A percentile compares a stretch with the other conserved stretches of the same genome.
Evolutionary conservation across 768 basidiomycete genomes (phyloP).

Genomic region (Neoboletus magnificus): DNA sequence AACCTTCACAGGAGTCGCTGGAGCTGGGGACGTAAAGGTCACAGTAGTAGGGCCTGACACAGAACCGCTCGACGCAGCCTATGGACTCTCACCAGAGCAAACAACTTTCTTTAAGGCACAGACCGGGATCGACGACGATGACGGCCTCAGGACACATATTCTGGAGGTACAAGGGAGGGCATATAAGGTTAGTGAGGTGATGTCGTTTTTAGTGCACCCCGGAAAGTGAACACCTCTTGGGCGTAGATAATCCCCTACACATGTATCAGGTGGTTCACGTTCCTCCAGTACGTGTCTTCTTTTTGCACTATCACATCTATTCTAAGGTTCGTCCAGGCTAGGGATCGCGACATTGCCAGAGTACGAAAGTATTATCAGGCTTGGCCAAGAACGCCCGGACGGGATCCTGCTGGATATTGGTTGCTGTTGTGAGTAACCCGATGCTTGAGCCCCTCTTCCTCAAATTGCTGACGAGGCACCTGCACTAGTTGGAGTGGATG

Average conservation of each 20-base stretch:
- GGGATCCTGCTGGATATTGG: slow-evolving; percentile 45
- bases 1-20: not conserved
- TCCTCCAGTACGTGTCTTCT: slow-evolving; percentile 17
- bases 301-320: not conserved
- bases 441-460: not conserved
- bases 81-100: slow-evolving; percentile 14
- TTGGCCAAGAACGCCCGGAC: slow-evolving; percentile 35
- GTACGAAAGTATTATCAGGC: slow-evolving; percentile 30
- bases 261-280: slow-evolving; percentile 27
- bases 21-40: slow-evolving; percentile 10
- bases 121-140: slow-evolving; percentile 28
- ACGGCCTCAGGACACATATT: slow-evolving; percentile 29
- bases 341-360: slow-evolving; percentile 10
- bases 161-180: slow-evolving; percentile 30
- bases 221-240: not conserved
- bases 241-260: slow-evolving; percentile 26
- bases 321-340: slow-evolving; percentile 1
- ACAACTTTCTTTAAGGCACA: slow-evolving; percentile 27
- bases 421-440: slow-evolving; percentile 39
- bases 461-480: slow-evolving; percentile 11
- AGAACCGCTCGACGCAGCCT: not conserved
- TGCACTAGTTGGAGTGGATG: too few relatives aligned
- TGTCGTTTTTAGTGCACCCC: not conserved
- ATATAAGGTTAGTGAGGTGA: slow-evolving; percentile 21
- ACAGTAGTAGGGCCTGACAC: not conserved